A percentile compares a stretch with the other conserved stretches of the same genome.
phyloP scores from a whole-genome alignment of 1,284 basidiomycete species.

The Moesziomyces sp. region DNA sequence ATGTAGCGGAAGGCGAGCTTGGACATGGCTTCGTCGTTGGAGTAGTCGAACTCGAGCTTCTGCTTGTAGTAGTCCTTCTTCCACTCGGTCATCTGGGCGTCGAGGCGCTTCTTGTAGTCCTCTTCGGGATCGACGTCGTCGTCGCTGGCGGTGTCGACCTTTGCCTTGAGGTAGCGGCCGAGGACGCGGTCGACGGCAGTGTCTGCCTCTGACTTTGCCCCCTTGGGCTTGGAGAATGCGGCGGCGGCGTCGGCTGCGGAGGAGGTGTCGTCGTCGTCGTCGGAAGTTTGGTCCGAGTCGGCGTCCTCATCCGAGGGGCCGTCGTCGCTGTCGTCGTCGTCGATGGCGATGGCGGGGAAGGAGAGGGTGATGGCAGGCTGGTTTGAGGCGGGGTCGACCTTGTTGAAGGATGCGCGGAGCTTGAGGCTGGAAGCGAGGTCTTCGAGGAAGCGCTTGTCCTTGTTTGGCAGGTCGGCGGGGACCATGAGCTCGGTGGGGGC shows the following conservation, averaged over 20 bases:
- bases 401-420: conserved; percentile 59
- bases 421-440: conserved; percentile 53
- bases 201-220: conserved; percentile 52
- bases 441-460: conserved; percentile 57
- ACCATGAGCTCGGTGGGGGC: conserved; percentile 54
- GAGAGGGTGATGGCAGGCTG: conserved; percentile 54
- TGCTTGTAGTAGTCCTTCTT: conserved; percentile 85
- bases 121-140: conserved; percentile 44
- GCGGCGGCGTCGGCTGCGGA: conserved; percentile 71
- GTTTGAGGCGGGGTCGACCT: conserved; percentile 57
- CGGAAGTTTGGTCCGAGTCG: conserved; percentile 64
- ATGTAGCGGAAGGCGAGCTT: conserved; percentile 75
- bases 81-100: conserved; percentile 90
- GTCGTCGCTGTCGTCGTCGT: conserved; percentile 33
- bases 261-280: conserved; percentile 67
- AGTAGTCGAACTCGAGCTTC: conserved; percentile 67
- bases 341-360: conserved; percentile 37
- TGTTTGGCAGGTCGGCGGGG: conserved; percentile 35
- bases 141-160: conserved; percentile 63
- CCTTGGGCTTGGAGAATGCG: conserved; percentile 9
- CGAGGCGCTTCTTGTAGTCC: conserved; percentile 77
- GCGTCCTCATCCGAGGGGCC: conserved; percentile 31
- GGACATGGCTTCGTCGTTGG: conserved; percentile 72
- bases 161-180: conserved; percentile 86
- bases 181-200: conserved; percentile 84